Percentiles rank a stretch among this genome's conserved stretches.
Conservation (phyloP, 2,329 filamentous ascomycete species). For the Ophiosphaerella herpotricha region DNA sequence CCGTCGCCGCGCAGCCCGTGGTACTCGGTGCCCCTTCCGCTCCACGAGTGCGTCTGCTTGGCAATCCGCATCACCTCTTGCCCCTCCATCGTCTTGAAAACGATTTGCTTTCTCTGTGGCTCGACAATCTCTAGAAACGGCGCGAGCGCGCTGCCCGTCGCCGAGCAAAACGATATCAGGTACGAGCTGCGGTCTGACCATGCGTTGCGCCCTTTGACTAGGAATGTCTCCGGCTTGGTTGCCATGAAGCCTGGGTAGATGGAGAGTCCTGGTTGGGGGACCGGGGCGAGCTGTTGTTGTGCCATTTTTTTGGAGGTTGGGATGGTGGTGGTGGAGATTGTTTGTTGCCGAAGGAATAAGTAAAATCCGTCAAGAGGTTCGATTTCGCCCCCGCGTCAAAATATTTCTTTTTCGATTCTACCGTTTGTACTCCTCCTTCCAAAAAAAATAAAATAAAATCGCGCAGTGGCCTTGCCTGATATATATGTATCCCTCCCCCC, state of each 20-base stretch:
- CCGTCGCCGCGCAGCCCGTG: conserved; percentile 18
- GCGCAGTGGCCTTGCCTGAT: no score
- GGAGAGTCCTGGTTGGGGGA: conserved; percentile 19
- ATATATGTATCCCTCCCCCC: no score
- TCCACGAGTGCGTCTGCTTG: conserved; percentile 12
- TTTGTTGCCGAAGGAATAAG: no score
- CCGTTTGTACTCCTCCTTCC: no score
- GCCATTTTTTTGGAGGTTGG: conserved; percentile 2
- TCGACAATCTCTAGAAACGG: conserved; percentile 18
- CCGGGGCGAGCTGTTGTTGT: conserved; percentile 7
- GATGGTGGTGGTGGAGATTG: no score
- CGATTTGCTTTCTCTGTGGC: conserved; percentile 9
- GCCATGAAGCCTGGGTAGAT: conserved; percentile 22
- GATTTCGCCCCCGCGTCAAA: no score
- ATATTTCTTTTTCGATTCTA: no score
- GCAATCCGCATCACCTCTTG: conserved; percentile 21
- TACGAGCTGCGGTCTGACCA: conserved; percentile 6
- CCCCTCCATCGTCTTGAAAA: conserved; percentile 16
- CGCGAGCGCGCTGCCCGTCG: conserved; percentile 5
- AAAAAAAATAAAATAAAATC: no score
- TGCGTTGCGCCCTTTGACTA: conserved; percentile 15
- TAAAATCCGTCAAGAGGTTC: no score
- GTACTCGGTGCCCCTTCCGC: conserved; percentile 14
- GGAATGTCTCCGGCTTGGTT: conserved; percentile 12
- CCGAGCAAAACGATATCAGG: conserved; percentile 9